These are phyloP conservation scores for Cucurbita pepo DNA, from an alignment of 306 rosid species.

Conservation along the genomic window DNA sequence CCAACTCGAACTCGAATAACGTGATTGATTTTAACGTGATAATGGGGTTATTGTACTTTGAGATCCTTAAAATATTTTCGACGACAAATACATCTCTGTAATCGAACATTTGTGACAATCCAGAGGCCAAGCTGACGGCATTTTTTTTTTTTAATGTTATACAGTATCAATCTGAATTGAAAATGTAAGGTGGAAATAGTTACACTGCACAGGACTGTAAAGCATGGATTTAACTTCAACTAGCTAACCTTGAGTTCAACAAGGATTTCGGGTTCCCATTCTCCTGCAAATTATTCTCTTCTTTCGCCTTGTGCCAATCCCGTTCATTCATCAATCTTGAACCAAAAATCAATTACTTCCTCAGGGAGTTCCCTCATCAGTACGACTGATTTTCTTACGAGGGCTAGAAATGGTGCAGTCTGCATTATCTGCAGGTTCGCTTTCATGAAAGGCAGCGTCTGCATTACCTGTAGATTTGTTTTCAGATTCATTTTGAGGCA, in stretches of 20 bases:
- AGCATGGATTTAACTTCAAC: not conserved
- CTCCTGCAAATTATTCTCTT: not conserved
- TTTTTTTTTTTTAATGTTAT: not conserved
- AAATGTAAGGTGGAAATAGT: not conserved
- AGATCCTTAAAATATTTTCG: not conserved
- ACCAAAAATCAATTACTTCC: not conserved
- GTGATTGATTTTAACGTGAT: not conserved
- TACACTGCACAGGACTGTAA: not conserved
- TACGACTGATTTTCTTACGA: conserved; percentile 1
- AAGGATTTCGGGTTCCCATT: not conserved
- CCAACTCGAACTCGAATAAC: not conserved
- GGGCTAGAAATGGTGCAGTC: not conserved
- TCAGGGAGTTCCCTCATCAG: not conserved
- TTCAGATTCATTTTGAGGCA: not conserved
- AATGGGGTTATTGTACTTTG: not conserved
- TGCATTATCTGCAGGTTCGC: not conserved
- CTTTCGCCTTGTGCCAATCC: not conserved
- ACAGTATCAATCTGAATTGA: not conserved
- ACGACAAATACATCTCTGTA: not conserved
- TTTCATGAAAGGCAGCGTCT: not conserved
- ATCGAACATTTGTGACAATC: not conserved
- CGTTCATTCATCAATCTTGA: not conserved
- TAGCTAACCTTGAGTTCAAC: not conserved
- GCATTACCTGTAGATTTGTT: not conserved
- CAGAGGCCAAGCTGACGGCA: not conserved